Evolutionary conservation across 441 rosid genomes (phyloP), one percentile per base, ranked within the genome.

Genomic region (Theobroma grandiflorum): DNA sequence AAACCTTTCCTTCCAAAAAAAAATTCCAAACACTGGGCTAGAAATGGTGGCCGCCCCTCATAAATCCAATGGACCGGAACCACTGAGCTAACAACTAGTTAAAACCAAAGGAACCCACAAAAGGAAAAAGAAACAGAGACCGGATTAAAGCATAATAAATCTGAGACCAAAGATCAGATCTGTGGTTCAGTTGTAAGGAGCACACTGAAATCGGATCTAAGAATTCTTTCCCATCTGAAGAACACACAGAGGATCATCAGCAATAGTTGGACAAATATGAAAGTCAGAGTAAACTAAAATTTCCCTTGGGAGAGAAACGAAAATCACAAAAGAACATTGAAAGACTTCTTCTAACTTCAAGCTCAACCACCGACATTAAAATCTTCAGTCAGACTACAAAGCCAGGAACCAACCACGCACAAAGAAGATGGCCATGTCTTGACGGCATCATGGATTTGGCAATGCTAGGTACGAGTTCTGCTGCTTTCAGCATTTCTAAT

Each of bases 401-500:
- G 45, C 62, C 55, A 78, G 81, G 71, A 57, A 72, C 49, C n/a
- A 47, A 78, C 63, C 42, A 78, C 59, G 72, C 62, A 22, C 63
- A 69, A 38, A 6, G 62, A 59, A 69, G 59, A 74, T 59, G 78
- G 78, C 79, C 59, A 8, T 38, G 57, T 72, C 68, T 74, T 52
- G 63, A 72, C 76, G 76, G 85, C 83, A 31, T 67, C 80, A 26
- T 38, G 31, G 70, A 76, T 77, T 75, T 14, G 58, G 53, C 14
- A 79, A 79, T 79, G 75, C 76, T 91, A 92, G 16, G 91, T 52
- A 0, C 93, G 95, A 74, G 71, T 84, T 85, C 91, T 88, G 88
- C 93, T 88, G 91, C 98, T 95, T 87, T 96, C 99, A 0, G 95
- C 98, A 82, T 91, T 93, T 84, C 96, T 91, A 76, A 96, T 83